A percentile compares a stretch with the other conserved stretches of the same genome.
Conservation (phyloP, 129 eudicot species). For the Chrysanthemum lavandulifolium region DNA sequence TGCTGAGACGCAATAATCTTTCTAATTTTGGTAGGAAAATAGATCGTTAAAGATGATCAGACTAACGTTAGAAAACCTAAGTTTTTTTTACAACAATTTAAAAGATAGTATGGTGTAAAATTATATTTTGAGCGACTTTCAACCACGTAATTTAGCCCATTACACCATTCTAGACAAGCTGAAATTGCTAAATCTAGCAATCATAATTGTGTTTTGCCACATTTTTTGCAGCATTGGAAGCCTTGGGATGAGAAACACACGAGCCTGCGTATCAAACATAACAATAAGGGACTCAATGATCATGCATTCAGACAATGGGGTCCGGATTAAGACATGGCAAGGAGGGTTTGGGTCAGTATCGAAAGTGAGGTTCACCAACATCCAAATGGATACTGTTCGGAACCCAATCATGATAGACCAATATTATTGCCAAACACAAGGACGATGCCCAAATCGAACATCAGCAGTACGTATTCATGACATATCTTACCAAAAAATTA, state of each 20-base stretch:
- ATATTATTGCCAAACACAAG: constrained; percentile 66
- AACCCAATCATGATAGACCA: constrained; percentile 94
- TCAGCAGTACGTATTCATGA: constrained; percentile 65
- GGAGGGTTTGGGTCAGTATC: constrained; percentile 90
- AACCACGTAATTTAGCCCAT: no score
- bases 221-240: constrained; percentile 71
- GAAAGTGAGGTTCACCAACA: constrained; percentile 57
- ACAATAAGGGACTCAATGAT: constrained; percentile 58
- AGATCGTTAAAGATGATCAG: no score
- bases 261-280: constrained; percentile 83
- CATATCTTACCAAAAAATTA: constrained; percentile 50
- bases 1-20: no score
- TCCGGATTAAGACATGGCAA: constrained; percentile 97
- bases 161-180: no score
- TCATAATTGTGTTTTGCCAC: background rate
- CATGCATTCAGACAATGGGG: constrained; percentile 86
- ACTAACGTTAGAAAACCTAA: no score
- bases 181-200: no score
- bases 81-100: no score
- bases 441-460: constrained; percentile 61
- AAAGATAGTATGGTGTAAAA: no score
- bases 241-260: constrained; percentile 69
- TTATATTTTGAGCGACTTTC: background rate
- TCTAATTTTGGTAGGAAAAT: no score
- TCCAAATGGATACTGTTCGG: constrained; percentile 83